A percentile compares a stretch with the other conserved stretches of the same genome.
These are phyloP conservation scores for Colletotrichum incanum DNA, from an alignment of 2,329 filamentous ascomycete species.

Conservation along the genomic window DNA sequence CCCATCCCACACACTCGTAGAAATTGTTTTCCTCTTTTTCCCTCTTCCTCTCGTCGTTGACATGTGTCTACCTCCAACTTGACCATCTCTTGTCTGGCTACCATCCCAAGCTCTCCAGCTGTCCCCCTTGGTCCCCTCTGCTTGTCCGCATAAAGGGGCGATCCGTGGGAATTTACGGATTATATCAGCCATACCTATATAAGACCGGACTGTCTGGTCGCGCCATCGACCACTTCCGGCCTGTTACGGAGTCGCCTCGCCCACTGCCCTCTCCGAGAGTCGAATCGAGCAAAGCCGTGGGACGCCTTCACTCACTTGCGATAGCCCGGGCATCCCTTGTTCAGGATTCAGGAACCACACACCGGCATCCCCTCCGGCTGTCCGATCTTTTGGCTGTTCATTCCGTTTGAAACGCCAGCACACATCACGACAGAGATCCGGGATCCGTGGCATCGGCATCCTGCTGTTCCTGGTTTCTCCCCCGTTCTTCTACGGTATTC, in stretches of 20 bases:
- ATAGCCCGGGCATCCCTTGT: conserved; percentile 26
- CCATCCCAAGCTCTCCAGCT: background rate
- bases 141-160: conserved; percentile 21
- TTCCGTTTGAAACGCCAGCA: conserved; percentile 7
- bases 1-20: conserved; percentile 30
- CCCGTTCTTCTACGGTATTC: conserved; percentile 15
- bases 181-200: conserved; percentile 31
- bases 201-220: conserved; percentile 35
- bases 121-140: conserved; percentile 4
- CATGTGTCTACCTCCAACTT: conserved; percentile 30
- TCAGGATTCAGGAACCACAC: conserved; percentile 4
- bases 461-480: background rate
- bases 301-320: conserved; percentile 16
- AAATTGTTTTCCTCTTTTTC: conserved; percentile 4
- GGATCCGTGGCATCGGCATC: conserved; percentile 1
- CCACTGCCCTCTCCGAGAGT: conserved; percentile 9
- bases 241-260: conserved; percentile 32
- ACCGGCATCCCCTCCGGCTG: background rate
- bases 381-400: conserved; percentile 9
- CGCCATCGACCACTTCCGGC: conserved; percentile 22
- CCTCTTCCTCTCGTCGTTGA: conserved; percentile 33
- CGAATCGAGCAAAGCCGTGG: conserved; percentile 15
- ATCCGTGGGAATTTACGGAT: conserved; percentile 19
- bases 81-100: conserved; percentile 20
- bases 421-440: conserved; percentile 9